These are phyloP conservation scores for Albophoma yamanashiensis DNA, from an alignment of 2,329 filamentous ascomycete genomes.

Conservation along the genomic window DNA sequence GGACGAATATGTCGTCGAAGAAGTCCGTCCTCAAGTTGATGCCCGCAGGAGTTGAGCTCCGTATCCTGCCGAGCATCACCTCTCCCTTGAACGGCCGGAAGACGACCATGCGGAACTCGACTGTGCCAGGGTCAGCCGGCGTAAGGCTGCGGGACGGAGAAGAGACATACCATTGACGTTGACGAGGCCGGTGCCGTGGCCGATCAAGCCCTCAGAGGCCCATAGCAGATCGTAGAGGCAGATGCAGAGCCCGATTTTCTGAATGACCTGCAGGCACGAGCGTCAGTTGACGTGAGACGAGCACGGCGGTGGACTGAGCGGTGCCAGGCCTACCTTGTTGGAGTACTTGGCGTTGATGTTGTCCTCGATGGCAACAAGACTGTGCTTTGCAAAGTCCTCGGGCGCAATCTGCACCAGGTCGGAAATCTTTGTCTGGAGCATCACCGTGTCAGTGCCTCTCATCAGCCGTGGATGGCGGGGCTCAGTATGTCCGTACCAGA, in stretches of 20 bases:
- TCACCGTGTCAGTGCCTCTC: background rate
- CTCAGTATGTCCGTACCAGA: background rate
- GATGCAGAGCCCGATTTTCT: slow-evolving; percentile 88
- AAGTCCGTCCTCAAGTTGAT: slow-evolving; percentile 81
- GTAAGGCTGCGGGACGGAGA: background rate
- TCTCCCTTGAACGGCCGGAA: slow-evolving; percentile 96
- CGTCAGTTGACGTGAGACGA: background rate
- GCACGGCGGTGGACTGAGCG: background rate
- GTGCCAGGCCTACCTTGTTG: slow-evolving; percentile 54
- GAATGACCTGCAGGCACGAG: slow-evolving; percentile 52
- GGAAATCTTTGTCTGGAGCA: slow-evolving; percentile 70
- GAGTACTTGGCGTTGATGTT: slow-evolving; percentile 96
- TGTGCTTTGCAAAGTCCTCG: slow-evolving; percentile 76
- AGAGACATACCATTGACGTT: slow-evolving; percentile 71
- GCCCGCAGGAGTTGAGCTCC: slow-evolving; percentile 58
- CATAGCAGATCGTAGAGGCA: slow-evolving; percentile 86
- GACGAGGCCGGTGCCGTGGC: slow-evolving; percentile 81
- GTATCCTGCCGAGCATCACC: slow-evolving; percentile 77
- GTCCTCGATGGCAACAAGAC: slow-evolving; percentile 80
- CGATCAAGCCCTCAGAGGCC: slow-evolving; percentile 86
- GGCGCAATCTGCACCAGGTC: slow-evolving; percentile 91
- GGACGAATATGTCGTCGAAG: slow-evolving; percentile 86
- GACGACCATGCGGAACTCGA: slow-evolving; percentile 86
- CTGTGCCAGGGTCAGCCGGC: slow-evolving; percentile 29
- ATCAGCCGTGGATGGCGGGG: background rate